Conservation (phyloP, 495 filamentous ascomycete genomes). For the Neurospora sublineolata region DNA sequence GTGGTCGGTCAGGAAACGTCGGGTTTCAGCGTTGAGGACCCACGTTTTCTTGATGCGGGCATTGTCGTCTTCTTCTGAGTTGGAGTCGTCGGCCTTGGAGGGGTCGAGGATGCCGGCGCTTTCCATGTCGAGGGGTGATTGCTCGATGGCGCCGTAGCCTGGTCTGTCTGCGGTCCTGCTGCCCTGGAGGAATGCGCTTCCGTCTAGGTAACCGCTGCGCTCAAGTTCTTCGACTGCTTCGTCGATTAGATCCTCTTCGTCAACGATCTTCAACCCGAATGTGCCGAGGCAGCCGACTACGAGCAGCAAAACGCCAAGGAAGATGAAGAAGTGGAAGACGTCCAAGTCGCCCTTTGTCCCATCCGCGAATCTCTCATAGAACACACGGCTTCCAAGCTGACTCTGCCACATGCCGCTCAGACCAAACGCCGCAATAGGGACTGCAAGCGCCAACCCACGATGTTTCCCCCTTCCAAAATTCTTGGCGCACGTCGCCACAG, state of each 20-base stretch:
- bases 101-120: conserved; percentile 20
- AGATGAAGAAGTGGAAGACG: conserved; percentile 77
- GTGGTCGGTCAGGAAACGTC: conserved; percentile 67
- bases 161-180: conserved; percentile 18
- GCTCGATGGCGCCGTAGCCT: conserved; percentile 27
- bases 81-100: conserved; percentile 6
- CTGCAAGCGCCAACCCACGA: conserved; percentile 76
- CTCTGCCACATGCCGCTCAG: conserved; percentile 91
- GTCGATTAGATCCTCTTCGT: conserved; percentile 62
- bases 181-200: conserved; percentile 27
- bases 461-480: conserved; percentile 86
- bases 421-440: conserved; percentile 87
- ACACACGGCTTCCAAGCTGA: conserved; percentile 68
- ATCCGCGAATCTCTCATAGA: conserved; percentile 53
- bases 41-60: conserved; percentile 67
- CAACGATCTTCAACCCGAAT: conserved; percentile 54
- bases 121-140: conserved; percentile 22
- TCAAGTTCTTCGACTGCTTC: conserved; percentile 78
- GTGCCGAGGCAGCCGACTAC: conserved; percentile 62
- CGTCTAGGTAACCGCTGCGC: conserved; percentile 67
- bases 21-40: conserved; percentile 79
- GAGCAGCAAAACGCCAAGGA: conserved; percentile 56
- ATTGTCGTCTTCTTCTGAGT: conserved; percentile 47
- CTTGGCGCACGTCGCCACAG: conserved; percentile 90
- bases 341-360: conserved; percentile 67